phyloP scores from a whole-genome alignment of 768 basidiomycete species.

The Tulasnella sp. region DNA sequence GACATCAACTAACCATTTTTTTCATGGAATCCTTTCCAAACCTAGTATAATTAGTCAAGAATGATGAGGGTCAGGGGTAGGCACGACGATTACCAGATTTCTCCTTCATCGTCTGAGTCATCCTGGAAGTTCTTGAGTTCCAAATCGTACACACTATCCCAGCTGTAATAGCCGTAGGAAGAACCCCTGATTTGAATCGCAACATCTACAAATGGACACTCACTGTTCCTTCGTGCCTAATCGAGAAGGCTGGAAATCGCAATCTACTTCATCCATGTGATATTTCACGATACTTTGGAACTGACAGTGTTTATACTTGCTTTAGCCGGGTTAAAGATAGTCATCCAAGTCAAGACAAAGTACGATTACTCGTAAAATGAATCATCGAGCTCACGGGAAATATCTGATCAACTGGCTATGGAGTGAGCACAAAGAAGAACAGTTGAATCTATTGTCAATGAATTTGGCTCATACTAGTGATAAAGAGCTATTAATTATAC shows the following conservation, averaged over 20 bases:
- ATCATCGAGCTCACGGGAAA: too few relatives aligned
- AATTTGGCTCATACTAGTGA: too few relatives aligned
- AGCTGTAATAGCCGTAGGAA: conserved; percentile 33
- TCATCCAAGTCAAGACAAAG: too few relatives aligned
- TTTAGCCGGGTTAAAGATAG: too few relatives aligned
- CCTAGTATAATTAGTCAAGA: conserved; percentile 31
- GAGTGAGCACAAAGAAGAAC: too few relatives aligned
- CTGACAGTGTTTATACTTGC: too few relatives aligned
- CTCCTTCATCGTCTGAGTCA: conserved; percentile 62
- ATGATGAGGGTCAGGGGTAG: background rate
- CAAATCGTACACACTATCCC: conserved; percentile 61
- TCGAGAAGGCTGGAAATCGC: conserved; percentile 53
- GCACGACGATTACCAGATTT: conserved; percentile 55
- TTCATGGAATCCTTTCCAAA: conserved; percentile 63
- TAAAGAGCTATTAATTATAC: too few relatives aligned
- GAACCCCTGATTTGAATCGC: background rate
- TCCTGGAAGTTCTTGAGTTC: conserved; percentile 65
- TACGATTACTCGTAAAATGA: too few relatives aligned
- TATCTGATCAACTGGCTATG: too few relatives aligned
- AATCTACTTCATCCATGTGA: too few relatives aligned
- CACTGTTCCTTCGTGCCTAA: conserved; percentile 74
- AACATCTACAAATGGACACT: conserved; percentile 22
- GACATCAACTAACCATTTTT: conserved; percentile 41
- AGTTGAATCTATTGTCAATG: too few relatives aligned
- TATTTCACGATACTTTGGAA: too few relatives aligned